Evolutionary conservation across 2,329 filamentous ascomycete species (phyloP).

Genomic region (Pseudomassariella vexata): DNA sequence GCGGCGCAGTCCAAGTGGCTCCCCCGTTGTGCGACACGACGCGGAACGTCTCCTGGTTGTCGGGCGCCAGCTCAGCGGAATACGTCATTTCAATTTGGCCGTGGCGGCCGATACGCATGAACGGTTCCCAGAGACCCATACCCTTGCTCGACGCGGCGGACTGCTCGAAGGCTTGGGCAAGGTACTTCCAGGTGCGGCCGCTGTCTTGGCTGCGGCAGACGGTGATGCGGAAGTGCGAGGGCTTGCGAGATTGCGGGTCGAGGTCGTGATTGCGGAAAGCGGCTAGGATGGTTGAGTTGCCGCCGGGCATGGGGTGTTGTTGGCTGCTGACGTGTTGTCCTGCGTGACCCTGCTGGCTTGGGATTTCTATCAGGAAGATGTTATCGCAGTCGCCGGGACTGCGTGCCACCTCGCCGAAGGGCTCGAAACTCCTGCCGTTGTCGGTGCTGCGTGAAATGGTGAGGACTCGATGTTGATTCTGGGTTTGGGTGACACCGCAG

Average conservation of each 20-base stretch:
- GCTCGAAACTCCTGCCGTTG: slow-evolving; percentile 31
- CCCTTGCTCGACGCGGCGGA: slow-evolving; percentile 32
- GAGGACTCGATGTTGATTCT: slow-evolving; percentile 30
- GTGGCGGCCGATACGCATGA: slow-evolving; percentile 32
- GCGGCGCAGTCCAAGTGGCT: slow-evolving; percentile 33
- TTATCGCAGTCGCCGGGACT: slow-evolving; percentile 40
- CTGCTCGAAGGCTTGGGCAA: slow-evolving; percentile 37
- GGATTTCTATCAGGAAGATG: slow-evolving; percentile 36
- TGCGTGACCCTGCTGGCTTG: slow-evolving; percentile 15
- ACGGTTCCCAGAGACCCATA: slow-evolving; percentile 44
- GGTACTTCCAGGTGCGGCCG: slow-evolving; percentile 35
- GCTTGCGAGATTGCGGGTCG: slow-evolving; percentile 21
- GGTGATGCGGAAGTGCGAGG: slow-evolving; percentile 41
- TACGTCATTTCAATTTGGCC: slow-evolving; percentile 37
- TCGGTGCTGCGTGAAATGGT: slow-evolving; percentile 37
- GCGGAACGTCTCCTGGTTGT: slow-evolving; percentile 44
- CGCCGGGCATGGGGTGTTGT: no score
- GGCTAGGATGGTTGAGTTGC: no score
- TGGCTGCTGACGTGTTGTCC: no score
- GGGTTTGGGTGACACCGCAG: slow-evolving; percentile 35
- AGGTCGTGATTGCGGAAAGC: slow-evolving; percentile 43
- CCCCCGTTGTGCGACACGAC: slow-evolving; percentile 36
- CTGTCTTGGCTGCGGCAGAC: slow-evolving; percentile 39
- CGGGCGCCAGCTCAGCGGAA: slow-evolving; percentile 36
- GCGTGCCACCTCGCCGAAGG: slow-evolving; percentile 36